Conservation (phyloP, 2,329 filamentous ascomycete species). For the Westerdykella sp. region DNA sequence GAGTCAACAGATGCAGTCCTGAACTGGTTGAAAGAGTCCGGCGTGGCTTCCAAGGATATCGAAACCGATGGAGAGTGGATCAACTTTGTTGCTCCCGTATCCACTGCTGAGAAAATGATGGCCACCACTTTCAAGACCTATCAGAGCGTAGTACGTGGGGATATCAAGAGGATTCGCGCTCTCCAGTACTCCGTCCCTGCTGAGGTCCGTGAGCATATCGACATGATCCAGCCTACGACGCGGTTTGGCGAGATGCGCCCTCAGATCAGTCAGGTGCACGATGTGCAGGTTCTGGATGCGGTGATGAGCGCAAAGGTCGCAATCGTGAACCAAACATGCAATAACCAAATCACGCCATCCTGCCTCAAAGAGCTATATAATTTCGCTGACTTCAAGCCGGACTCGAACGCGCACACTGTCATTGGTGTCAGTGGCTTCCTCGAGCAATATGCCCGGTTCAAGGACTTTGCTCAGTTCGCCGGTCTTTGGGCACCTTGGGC, state of each 20-base stretch:
- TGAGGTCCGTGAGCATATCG: slow-evolving; percentile 49
- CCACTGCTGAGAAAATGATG: slow-evolving; percentile 51
- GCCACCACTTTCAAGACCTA: slow-evolving; percentile 54
- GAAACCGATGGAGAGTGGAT: slow-evolving; percentile 56
- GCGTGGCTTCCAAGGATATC: slow-evolving; percentile 42
- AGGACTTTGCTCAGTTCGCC: slow-evolving; percentile 41
- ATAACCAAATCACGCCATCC: slow-evolving; percentile 40
- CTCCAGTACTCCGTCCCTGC: slow-evolving; percentile 57
- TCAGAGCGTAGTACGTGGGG: slow-evolving; percentile 40
- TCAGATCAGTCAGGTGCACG: slow-evolving; percentile 35
- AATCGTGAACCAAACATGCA: slow-evolving; percentile 36
- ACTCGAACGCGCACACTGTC: slow-evolving; percentile 31
- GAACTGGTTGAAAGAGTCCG: slow-evolving; percentile 51
- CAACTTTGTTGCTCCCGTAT: slow-evolving; percentile 50
- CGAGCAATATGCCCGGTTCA: slow-evolving; percentile 45
- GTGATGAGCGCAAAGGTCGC: slow-evolving; percentile 12
- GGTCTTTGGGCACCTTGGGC: slow-evolving; percentile 36
- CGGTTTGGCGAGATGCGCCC: slow-evolving; percentile 50
- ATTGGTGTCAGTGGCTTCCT: slow-evolving; percentile 45
- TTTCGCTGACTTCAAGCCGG: slow-evolving; percentile 36
- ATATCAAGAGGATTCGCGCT: slow-evolving; percentile 47
- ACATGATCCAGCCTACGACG: slow-evolving; percentile 61
- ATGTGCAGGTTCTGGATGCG: slow-evolving; percentile 5
- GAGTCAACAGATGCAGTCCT: slow-evolving; percentile 47
- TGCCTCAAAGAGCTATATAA: slow-evolving; percentile 46